Conservation (phyloP, 192 early-diverging fungal genomes). For the Dissophora globulifera region DNA sequence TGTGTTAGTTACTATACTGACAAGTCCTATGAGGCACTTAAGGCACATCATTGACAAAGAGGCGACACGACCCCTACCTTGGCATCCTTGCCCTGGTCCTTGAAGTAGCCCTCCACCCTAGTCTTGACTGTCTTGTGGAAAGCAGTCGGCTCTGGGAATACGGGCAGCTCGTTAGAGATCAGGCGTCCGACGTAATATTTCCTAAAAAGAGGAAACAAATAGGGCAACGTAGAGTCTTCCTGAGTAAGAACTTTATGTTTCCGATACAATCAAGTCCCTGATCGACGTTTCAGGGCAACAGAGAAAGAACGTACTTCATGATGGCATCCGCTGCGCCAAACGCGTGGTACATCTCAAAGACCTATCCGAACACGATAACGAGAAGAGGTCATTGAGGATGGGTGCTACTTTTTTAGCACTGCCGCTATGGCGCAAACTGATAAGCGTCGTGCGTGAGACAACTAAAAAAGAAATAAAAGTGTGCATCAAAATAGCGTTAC, state of each 20-base stretch:
- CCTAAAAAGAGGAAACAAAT: conserved; percentile 17
- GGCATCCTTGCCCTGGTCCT: conserved; percentile 54
- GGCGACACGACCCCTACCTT: conserved; percentile 33
- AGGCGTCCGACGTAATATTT: conserved; percentile 59
- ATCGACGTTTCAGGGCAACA: too few species aligned
- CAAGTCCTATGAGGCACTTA: too few species aligned
- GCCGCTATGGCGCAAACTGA: too few species aligned
- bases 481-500: too few species aligned
- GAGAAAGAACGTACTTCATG: conserved; percentile 45
- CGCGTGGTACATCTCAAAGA: conserved; percentile 61
- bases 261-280: too few species aligned
- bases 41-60: background rate
- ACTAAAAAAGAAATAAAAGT: too few species aligned
- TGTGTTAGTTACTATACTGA: too few species aligned
- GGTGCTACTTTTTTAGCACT: conserved; percentile 8
- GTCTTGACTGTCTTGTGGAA: conserved; percentile 61
- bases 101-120: conserved; percentile 63
- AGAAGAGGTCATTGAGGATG: too few species aligned
- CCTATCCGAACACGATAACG: conserved; percentile 16
- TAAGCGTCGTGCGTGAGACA: too few species aligned
- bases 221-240: too few species aligned
- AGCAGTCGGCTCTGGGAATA: conserved; percentile 59
- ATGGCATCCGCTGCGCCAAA: conserved; percentile 52
- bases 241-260: too few species aligned
- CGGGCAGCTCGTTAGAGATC: conserved; percentile 56